Evolutionary conservation across 192 early-diverging fungal genomes (phyloP), one percentile per base, ranked within the genome.

Genomic region (Allomyces macrogynus): DNA sequence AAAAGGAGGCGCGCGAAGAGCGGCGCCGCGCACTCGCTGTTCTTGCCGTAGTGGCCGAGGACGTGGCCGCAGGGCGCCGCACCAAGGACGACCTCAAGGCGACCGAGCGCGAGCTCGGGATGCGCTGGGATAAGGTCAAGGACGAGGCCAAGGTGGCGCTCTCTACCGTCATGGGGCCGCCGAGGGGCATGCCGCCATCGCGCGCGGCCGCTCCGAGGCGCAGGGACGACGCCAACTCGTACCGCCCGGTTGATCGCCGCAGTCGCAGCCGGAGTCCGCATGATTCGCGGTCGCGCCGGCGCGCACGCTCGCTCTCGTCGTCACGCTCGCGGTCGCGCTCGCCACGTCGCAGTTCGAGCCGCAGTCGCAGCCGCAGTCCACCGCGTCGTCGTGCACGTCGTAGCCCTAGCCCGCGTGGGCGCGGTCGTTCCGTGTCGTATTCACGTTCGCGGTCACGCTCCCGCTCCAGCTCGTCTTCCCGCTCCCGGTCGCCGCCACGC

Each of bases 1-100:
- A 75, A 61, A 63, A 61, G 25, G 75, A 76, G 49, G 66, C 61
- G 24, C 70, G 70, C 22, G 32, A 65, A 23, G 63, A 73, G 68
- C 69, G 49, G 43, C 70, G 72, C 57, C 60, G 64, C 4, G 43
- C 18, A 43, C 65, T 23, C 27, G 62, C 40, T 57, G 18, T 61
- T 9, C 67, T 12, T 22, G 24, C 27, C 14, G 64, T 27, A 18
- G 61, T n/a, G 22, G 61, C 12, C 63, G 66, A 57, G 23, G 62
- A 60, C 32, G 61, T 23, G 60, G 24, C 62, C 26, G 24, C 67
- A 67, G 69, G 61, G 65, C 64, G 25, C 71, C 61, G 10, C 25
- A 8, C 54, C 8, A 16, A 20, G 25, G 24, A 63, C 61, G 23
- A 22, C 24, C 63, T 49, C 65, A 11, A 65, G 65, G 60, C 62